Evolutionary conservation across 495 filamentous ascomycete genomes (phyloP), one percentile per base, ranked within the genome.

Genomic region (Aspergillus biplanus): DNA sequence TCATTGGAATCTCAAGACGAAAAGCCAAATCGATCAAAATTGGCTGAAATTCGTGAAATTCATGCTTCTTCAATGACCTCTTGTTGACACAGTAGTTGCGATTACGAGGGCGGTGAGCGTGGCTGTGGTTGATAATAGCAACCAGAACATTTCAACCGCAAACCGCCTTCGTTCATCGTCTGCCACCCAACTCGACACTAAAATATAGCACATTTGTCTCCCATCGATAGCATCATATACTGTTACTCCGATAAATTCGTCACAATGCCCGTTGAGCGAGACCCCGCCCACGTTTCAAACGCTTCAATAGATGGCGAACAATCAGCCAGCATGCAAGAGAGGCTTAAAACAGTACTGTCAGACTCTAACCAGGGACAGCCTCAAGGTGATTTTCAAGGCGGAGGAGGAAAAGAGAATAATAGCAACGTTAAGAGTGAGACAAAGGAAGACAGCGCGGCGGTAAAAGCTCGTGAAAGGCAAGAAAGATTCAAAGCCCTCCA

Each of bases 401-500:
- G 64, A 13, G 55, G 52, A 32, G 16, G 33, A 47, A n/a, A 1
- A 18, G n/a, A 12, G 47, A 50, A 27, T 50, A 18, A 44, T n/a
- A 5, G 39, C n/a, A 12, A 12, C 11, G 39, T n/a, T 9, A 44
- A 44, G 39, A 44, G 39, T 44, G 65, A 68, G 15, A 64, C 59
- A 21, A 67, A 66, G 55, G 72, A 69, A n/a, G 68, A 73, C 57
- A 71, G 71, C 47, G 69, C 70, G 47, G 67, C 72, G 15, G 59
- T 69, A 15, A 76, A 71, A 58, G 73, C 78, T 27, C 72, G 69
- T 2, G 70, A 77, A 34, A 68, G 79, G 58, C 67, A 69, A 56
- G 71, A 75, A 52, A 73, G 76, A 62, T 98, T 97, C 82, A 92
- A 92, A 72, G 90, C 92, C 21, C 88, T 97, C 15, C 86, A 95